Percentiles rank a stretch among this genome's conserved stretches.
Evolutionary conservation across 345 rosid species (phyloP).

Genomic region (Citrus cavaleriei): DNA sequence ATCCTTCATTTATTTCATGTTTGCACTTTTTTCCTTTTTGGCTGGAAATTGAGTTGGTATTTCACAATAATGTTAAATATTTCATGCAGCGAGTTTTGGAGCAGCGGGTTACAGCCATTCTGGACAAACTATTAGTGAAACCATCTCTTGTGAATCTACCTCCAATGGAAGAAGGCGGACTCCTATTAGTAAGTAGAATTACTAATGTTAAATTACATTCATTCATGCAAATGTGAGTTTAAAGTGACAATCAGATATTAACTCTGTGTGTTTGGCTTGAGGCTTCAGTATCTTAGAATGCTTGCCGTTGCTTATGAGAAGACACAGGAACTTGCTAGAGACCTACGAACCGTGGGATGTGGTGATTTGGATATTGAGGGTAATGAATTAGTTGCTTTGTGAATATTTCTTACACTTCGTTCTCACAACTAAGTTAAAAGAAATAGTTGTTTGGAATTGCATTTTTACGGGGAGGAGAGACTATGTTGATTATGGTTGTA

Average conservation of each 20-base stretch:
- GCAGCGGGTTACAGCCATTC: constrained; percentile 91
- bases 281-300: constrained; percentile 93
- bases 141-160: constrained; percentile 93
- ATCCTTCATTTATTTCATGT: background rate
- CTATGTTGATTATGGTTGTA: background rate
- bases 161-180: constrained; percentile 71
- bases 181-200: constrained; percentile 39
- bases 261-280: constrained; percentile 34
- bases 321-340: constrained; percentile 96
- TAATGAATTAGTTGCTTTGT: constrained; percentile 22
- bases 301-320: constrained; percentile 95
- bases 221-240: constrained; percentile 1
- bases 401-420: background rate
- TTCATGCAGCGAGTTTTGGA: constrained; percentile 81
- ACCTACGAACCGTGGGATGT: constrained; percentile 89
- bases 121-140: constrained; percentile 85
- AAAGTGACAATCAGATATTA: constrained; percentile 10
- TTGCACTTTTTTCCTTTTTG: background rate
- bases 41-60: background rate
- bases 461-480: background rate
- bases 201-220: background rate
- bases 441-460: background rate
- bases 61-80: constrained; percentile 7
- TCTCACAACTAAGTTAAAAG: background rate
- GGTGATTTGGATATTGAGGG: constrained; percentile 99